Evolutionary conservation across 2,329 filamentous ascomycete genomes (phyloP), one percentile per base, ranked within the genome.

Genomic region (Diaporthe destruens): DNA sequence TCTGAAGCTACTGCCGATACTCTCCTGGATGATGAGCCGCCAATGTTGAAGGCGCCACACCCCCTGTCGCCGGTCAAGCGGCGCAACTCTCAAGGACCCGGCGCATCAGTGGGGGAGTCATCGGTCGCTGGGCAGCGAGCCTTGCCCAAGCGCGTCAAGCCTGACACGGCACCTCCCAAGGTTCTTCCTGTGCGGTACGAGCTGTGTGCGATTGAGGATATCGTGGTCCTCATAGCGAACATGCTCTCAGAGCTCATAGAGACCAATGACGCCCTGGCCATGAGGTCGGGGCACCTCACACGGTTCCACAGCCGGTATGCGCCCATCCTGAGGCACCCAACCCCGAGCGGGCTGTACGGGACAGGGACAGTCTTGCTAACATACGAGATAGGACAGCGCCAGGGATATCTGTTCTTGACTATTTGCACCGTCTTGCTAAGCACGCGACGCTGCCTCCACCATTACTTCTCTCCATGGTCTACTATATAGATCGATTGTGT

Each of bases 381-480:
- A 23, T 6, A 29, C 42, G 56, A 18, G 69, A 67, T 69, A 89
- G 87, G 75, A 90, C 88, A 3, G 84, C 96, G 1, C 96, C 96
- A 9, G 95, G 94, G 68, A 99, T 99, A 73, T 98, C 95, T 34
- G 96, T 99, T 42, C 88, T 92, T 74, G 96, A 99, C 81, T 99
- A 99, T 80, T 88, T 99, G 47, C 93, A 96, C 78, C 92, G 96
- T 75, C 87, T 99, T 72, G 96, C 97, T 32, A 94, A 95, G 73
- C 96, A 99, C 81, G 96, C 96, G 34, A 98, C 96, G 0, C 87
- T 99, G 3, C 95, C 94, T 8, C 95, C 96, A 16, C 96, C 96
- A 0, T 92, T 99, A 66, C 87, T 99, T n/a, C 89, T 99, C 47
- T 96, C 95, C 77, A 98, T 99, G 94, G 96, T 99, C 72, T 99